phyloP scores from a whole-genome alignment of 2,329 filamentous ascomycete genomes.

The Fusarium multiceps region DNA sequence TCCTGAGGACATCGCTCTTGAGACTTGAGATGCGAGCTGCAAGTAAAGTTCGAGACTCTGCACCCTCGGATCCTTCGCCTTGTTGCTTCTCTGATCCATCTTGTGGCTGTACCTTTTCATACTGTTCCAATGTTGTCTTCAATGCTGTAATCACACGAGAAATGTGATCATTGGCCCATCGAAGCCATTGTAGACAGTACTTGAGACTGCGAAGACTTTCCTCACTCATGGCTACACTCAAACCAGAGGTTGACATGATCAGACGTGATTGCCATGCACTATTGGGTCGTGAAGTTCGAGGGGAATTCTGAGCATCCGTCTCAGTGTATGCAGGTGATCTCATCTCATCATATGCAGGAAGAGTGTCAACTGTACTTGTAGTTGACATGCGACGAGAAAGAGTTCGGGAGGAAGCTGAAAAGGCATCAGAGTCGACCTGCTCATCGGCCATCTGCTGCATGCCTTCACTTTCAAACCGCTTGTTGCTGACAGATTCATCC shows the following conservation, averaged over 20 bases:
- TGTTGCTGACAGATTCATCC: slow-evolving; percentile 47
- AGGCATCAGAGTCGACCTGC: slow-evolving; percentile 41
- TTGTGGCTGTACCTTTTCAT: slow-evolving; percentile 63
- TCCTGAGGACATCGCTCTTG: slow-evolving; percentile 78
- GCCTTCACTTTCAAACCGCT: slow-evolving; percentile 45
- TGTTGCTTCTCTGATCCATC: slow-evolving; percentile 22
- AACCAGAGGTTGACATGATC: slow-evolving; percentile 88
- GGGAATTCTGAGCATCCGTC: slow-evolving; percentile 51
- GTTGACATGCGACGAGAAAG: slow-evolving; percentile 68
- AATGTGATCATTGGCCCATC: slow-evolving; percentile 84
- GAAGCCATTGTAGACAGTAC: slow-evolving; percentile 83
- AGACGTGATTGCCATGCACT: slow-evolving; percentile 81
- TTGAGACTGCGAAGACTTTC: slow-evolving; percentile 86
- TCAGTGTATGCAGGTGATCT: slow-evolving; percentile 81
- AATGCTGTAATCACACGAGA: slow-evolving; percentile 79
- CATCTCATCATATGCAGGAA: slow-evolving; percentile 86
- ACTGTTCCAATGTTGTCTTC: slow-evolving; percentile 81
- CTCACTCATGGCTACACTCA: slow-evolving; percentile 91
- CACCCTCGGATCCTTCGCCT: slow-evolving; percentile 8
- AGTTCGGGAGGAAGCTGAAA: slow-evolving; percentile 44
- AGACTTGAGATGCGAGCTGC: slow-evolving; percentile 74
- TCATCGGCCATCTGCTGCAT: slow-evolving; percentile 45
- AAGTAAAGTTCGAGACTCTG: slow-evolving; percentile 55
- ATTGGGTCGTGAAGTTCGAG: slow-evolving; percentile 48
- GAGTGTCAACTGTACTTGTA: slow-evolving; percentile 75